Conservation (phyloP, 1,139 yeast genomes). For the Yamadazyma sp. region DNA sequence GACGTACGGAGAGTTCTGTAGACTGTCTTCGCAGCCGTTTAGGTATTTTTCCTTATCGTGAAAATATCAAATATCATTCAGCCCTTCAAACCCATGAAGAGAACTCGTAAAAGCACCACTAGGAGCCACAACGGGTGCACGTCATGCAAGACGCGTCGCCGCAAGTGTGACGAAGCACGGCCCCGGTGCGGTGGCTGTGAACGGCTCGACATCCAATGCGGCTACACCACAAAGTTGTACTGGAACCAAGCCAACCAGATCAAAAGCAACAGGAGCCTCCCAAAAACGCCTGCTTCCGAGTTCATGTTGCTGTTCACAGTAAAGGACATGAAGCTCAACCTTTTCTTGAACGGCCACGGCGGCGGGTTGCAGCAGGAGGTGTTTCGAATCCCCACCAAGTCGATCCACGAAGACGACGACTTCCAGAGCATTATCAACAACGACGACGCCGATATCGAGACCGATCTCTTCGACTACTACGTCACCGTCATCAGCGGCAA, state of each 20-base stretch:
- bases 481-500: slow-evolving; percentile 16
- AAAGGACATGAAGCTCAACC: slow-evolving; percentile 6
- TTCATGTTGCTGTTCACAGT: slow-evolving; percentile 5
- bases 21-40: too few species aligned
- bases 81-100: too few species aligned
- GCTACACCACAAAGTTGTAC: slow-evolving; percentile 12
- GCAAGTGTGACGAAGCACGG: slow-evolving; percentile 64
- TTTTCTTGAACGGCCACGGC: slow-evolving; percentile 1
- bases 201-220: slow-evolving; percentile 52
- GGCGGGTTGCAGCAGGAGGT: not conserved
- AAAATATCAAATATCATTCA: too few species aligned
- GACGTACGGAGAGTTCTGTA: too few species aligned
- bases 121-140: slow-evolving; percentile 54
- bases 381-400: slow-evolving; percentile 1
- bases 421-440: slow-evolving; percentile 6
- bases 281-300: not conserved
- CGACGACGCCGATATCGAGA: slow-evolving; percentile 10
- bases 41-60: too few species aligned
- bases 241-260: slow-evolving; percentile 14
- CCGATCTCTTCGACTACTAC: slow-evolving; percentile 16
- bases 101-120: slow-evolving; percentile 3
- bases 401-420: slow-evolving; percentile 6
- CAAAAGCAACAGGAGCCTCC: slow-evolving; percentile 1
- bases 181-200: slow-evolving; percentile 63
- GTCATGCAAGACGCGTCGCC: slow-evolving; percentile 68